These are phyloP conservation scores for Casaregolazyma suthepensis DNA, from an alignment of 1,139 yeast species.

Conservation along the genomic window DNA sequence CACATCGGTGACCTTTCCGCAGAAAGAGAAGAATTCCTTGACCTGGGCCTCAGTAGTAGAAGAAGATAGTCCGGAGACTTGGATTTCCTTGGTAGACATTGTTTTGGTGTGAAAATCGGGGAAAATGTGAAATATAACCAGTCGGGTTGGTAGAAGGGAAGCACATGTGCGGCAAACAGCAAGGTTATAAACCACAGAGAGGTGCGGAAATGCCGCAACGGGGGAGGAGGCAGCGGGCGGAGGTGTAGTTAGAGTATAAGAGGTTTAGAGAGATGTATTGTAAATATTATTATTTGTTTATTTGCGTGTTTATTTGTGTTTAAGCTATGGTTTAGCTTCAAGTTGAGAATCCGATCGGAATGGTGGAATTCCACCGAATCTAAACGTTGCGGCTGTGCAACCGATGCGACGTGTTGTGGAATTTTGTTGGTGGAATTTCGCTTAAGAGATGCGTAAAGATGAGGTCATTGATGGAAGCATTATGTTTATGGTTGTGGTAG, in stretches of 20 bases:
- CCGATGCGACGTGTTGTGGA: no score
- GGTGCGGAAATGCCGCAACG: background rate
- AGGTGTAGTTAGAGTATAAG: background rate
- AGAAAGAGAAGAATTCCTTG: conserved; percentile 65
- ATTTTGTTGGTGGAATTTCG: no score
- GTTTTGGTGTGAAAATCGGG: background rate
- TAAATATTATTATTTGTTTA: no score
- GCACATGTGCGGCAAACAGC: background rate
- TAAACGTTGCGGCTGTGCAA: no score
- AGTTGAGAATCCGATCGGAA: no score
- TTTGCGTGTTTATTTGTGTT: no score
- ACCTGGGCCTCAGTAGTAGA: conserved; percentile 51
- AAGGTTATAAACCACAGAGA: background rate
- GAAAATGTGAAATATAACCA: background rate
- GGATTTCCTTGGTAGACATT: conserved; percentile 18
- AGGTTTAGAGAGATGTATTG: background rate
- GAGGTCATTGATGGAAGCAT: no score
- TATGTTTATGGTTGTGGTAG: no score
- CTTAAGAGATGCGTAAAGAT: no score
- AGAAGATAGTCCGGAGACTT: conserved; percentile 57
- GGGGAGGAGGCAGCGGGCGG: background rate
- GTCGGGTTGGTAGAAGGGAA: background rate
- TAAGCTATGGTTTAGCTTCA: no score
- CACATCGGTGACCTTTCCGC: conserved; percentile 59
- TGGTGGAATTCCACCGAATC: no score